Evolutionary conservation across 768 basidiomycete species (phyloP), one percentile per base, ranked within the genome.

Genomic region (Holtermannia corniformis): DNA sequence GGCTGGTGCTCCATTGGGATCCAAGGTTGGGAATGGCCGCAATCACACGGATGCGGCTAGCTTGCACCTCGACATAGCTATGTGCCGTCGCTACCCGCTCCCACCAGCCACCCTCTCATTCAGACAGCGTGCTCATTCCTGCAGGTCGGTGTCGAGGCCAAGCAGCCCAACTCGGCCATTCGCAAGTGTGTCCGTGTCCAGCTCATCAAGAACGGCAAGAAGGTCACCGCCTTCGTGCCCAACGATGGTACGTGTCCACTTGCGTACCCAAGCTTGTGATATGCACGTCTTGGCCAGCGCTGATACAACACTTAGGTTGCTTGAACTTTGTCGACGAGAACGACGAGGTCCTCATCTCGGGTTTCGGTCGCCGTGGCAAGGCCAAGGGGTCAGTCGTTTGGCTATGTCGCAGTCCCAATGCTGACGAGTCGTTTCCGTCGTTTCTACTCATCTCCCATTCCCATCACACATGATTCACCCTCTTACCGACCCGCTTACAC

Each of bases 131-230:
- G n/a, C n/a, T n/a, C n/a, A n/a, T n/a, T n/a, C 21, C n/a, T 37
- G 5, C 59, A 74, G 72, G 91, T 99, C 70, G 95, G 95, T 73
- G 93, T 99, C 60, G 95, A 99, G 79, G 93, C 95, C 73, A 99
- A 99, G 78, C 95, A 99, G 76, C 95, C 95, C 78, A 99, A 99
- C 82, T 99, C 95, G 73, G 95, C 95, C 74, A 97, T 99, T 76
- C 91, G 95, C 76, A 99, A 99, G 76, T 99, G 95, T 79, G 95
- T 99, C 64, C 90, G 95, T 78, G 95, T 99, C 59, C 95, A 99
- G 72, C 81, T 99, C 65, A 97, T 99, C 76, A 99, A 99, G 82
- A 99, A 99, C 79, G 95, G 95, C 63, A 99, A 99, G 85, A 97
- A 97, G 76, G 93, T 99, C 73, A 97, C 93, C 59, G 95, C 95